Conservation (phyloP, 2,329 filamentous ascomycete genomes). For the Chaetomiaceae sp. region DNA sequence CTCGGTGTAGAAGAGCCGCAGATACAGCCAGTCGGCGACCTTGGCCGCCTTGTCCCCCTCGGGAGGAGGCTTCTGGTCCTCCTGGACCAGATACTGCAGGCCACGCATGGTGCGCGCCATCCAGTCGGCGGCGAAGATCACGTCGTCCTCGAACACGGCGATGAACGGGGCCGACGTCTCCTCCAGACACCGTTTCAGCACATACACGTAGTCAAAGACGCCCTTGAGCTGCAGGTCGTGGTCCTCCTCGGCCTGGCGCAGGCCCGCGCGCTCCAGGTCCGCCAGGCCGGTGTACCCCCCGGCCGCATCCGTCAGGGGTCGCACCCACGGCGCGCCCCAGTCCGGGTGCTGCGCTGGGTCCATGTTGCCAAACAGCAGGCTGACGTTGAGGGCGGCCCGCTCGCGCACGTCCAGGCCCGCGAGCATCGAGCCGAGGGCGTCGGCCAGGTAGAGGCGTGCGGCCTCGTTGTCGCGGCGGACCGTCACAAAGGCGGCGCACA, state of each 20-base stretch:
- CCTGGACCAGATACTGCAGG: slow-evolving; percentile 14
- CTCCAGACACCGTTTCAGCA: slow-evolving; percentile 14
- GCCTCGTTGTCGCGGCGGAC: slow-evolving; percentile 12
- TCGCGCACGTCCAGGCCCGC: slow-evolving; percentile 13
- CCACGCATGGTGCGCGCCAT: slow-evolving; percentile 16
- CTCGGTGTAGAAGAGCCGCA: slow-evolving; percentile 41
- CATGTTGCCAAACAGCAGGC: slow-evolving; percentile 17
- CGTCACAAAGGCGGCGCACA: slow-evolving; percentile 18
- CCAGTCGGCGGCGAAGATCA: slow-evolving; percentile 19
- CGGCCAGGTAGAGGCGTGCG: slow-evolving; percentile 15
- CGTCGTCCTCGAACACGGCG: slow-evolving; percentile 18
- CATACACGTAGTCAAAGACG: slow-evolving; percentile 16
- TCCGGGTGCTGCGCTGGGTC: slow-evolving; percentile 13
- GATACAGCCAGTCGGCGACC: slow-evolving; percentile 18
- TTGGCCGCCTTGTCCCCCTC: slow-evolving; percentile 4
- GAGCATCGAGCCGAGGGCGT: slow-evolving; percentile 18
- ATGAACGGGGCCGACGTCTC: slow-evolving; percentile 18
- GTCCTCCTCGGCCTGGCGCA: slow-evolving; percentile 13
- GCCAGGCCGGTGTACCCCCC: slow-evolving; percentile 9
- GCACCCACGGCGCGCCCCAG: slow-evolving; percentile 14
- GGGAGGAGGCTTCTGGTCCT: neutral
- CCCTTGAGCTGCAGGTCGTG: slow-evolving; percentile 17
- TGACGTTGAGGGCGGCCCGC: slow-evolving; percentile 15
- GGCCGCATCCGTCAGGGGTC: slow-evolving; percentile 10
- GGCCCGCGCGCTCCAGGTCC: slow-evolving; percentile 4